Base-by-base conservation (phyloP, 176 grass and related monocot species). In the Guadua angustifolia region DNA sequence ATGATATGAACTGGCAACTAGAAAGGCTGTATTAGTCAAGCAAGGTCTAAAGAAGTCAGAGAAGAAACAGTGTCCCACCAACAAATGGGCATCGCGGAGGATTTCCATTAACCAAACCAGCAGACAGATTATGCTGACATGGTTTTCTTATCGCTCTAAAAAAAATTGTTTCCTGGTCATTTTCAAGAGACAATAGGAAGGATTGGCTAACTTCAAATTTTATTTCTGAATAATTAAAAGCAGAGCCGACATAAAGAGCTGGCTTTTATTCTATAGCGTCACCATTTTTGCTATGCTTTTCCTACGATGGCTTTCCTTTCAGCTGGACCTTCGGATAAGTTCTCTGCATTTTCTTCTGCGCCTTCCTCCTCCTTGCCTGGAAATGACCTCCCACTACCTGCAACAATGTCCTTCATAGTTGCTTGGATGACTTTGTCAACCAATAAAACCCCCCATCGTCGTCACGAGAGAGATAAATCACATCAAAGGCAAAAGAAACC, bases 361-460 rank as follows among this genome's bases (percentile, higher is more conserved):
- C 4, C 66, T 68, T 84, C 88, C 77, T 59, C 3, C 38, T 61
- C 67, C 43, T 36, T 87, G 25, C 72, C 87, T 76, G 74, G 83
- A 83, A 86, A 90, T 81, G 83, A 85, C 64, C 79, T 77, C 40
- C 84, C 86, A 83, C 89, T 87, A 39, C 44, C 83, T 55, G 67
- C 50, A 56, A 88, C 72, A 39, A 87, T 76, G 83, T 87, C 83
- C 82, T 69, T 88, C 10, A 85, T 73, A 57, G 66, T 62, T 78
- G 65, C 63, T 85, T 86, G 46, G 7, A 89, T 86, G 64, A 83
- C 86, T 63, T 83, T 43, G 46, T 83, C 87, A 43, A 74, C 35
- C 46, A 77, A 47, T 51, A 86, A 44, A 9, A 1, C 9, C 57
- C 57, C 81, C 78, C 69, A 88, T 79, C 63, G 0, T 33, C 32